Evolutionary conservation across 2,329 filamentous ascomycete species (phyloP), one percentile per base, ranked within the genome.

Genomic region (Paracamarosporium sp.): DNA sequence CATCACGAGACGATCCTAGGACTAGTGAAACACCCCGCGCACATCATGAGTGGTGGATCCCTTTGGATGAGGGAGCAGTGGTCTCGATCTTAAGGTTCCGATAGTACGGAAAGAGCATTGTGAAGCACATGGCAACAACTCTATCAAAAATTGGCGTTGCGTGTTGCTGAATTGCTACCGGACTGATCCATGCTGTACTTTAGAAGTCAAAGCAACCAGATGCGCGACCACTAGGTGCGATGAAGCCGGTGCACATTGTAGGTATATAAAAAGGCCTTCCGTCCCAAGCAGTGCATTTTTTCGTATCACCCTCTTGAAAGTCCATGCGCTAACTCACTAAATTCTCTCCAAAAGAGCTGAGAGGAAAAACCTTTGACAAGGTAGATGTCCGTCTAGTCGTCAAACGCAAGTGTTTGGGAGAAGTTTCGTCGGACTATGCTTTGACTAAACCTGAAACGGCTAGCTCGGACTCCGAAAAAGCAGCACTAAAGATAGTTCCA

Each of bases 21-120:
- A 30, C 47, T 63, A 56, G 55, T 66, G 62, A 64, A 59, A 64
- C 63, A 53, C n/a, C 33, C 31, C 22, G 28, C 43, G 9, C 54
- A 33, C 31, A 27, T 55, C 50, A 36, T 57, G 55, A 59, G 25
- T 63, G 51, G 59, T 46, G 44, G 5, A 40, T 28, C n/a, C 28
- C 27, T 35, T 31, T 53, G 36, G 38, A 53, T 53, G 53, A 53
- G 44, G 45, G 56, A 36, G 28, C 28, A 55, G 54, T 48, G 27
- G 53, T 55, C 36, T 33, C 33, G 15, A 45, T 54, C 35, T 27
- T 27, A 15, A 22, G 31, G 48, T 50, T 41, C n/a, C 24, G 31
- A 47, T 20, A 20, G 22, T n/a, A n/a, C n/a, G n/a, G 7, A 24
- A 30, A 22, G 17, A 28, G 44, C 50, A 60, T 59, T 62, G 55